phyloP scores from a whole-genome alignment of 1,284 basidiomycete species.

The Ceratobasidium theobromae region DNA sequence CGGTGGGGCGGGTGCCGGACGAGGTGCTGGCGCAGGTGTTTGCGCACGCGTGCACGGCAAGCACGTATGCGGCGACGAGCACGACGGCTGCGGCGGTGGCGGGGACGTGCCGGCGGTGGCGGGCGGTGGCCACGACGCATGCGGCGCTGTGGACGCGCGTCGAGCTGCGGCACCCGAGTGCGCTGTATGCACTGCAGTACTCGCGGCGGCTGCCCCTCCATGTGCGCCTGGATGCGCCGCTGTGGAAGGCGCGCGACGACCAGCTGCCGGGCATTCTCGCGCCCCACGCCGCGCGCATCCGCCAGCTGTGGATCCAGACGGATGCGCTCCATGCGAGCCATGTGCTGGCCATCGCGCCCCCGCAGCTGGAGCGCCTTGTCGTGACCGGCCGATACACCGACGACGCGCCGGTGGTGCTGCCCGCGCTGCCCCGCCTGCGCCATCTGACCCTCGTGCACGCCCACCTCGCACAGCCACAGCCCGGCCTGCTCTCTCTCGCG shows the following conservation, averaged over 20 bases:
- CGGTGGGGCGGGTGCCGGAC: slow-evolving; percentile 2
- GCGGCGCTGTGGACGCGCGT: slow-evolving; percentile 12
- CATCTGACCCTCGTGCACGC: slow-evolving; percentile 15
- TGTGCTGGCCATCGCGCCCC: background rate
- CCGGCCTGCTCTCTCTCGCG: background rate
- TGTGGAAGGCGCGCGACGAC: slow-evolving; percentile 21
- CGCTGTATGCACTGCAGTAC: background rate
- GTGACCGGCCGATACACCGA: slow-evolving; percentile 23
- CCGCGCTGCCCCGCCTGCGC: background rate
- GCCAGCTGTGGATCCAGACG: slow-evolving; percentile 26
- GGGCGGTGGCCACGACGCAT: background rate
- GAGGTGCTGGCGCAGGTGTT: slow-evolving; percentile 12
- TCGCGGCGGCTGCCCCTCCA: slow-evolving; percentile 10
- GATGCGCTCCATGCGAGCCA: background rate
- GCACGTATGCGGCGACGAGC: background rate
- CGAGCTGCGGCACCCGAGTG: slow-evolving; percentile 16
- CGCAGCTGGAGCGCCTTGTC: slow-evolving; percentile 7
- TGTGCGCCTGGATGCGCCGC: slow-evolving; percentile 12
- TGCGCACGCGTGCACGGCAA: background rate
- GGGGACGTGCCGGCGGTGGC: slow-evolving; percentile 8
- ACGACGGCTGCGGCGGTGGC: slow-evolving; percentile 6
- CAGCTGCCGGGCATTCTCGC: background rate
- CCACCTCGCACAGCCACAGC: background rate
- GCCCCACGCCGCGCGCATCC: background rate
- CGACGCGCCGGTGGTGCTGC: slow-evolving; percentile 3